Base-by-base conservation (phyloP, 306 rosid genomes). In the Vachellia pachyceras region DNA sequence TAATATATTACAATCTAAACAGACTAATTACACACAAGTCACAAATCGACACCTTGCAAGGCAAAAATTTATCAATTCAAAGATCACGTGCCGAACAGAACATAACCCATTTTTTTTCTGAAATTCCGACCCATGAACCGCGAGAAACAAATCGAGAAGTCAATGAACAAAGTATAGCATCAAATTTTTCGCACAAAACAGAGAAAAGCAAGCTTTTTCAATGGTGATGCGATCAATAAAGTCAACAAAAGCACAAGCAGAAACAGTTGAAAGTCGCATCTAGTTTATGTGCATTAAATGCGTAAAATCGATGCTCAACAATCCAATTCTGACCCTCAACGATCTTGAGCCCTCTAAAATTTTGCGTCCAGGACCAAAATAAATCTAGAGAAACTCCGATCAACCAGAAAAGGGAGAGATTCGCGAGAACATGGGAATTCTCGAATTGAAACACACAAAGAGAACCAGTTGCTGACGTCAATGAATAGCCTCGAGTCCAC, bases 181-280 rank as follows among this genome's bases (percentile, higher is more conserved):
- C 60, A 4, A 45, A 44, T 37, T 82, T 46, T 17, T 72, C 11
- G 64, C 72, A 61, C 25, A 63, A 79, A 23, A 35, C 75, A 33
- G n/a, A 45, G 36, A 36, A 61, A 1, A 0, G 9, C 23, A 68
- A 47, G 33, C 61, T n/a, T 46, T 75, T 79, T 10, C 69, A 64
- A 73, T 11, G 75, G 60, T 35, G 44, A 29, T 61, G 14, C 66
- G 15, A 68, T 50, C 82, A 47, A 18, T 33, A 84, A 82, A 58
- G 77, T 55, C 78, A 78, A 81, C 80, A 79, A 55, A 69, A 25
- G 52, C 77, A 75, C 10, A 61, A 57, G 45, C 69, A 67, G 49
- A 69, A 66, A 68, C 70, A 47, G 40, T 68, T 52, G 72, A 8
- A 70, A 42, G 45, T 57, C 61, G 44, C 77, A 78, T 77, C 76